Percentiles rank a stretch among this genome's conserved stretches.
phyloP scores from a whole-genome alignment of 495 filamentous ascomycete genomes.

The Trypethelium eluteriae region DNA sequence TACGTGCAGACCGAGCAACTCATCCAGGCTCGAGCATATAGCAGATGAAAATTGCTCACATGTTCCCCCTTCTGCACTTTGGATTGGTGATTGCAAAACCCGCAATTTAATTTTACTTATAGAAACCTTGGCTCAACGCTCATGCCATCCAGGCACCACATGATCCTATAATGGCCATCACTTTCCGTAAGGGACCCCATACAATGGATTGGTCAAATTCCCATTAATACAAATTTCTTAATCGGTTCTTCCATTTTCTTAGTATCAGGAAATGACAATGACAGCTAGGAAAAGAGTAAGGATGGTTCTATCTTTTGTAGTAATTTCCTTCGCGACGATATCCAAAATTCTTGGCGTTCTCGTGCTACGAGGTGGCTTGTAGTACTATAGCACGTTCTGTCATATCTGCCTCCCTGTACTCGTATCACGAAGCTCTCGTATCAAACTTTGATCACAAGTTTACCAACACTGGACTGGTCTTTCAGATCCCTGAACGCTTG shows the following conservation, averaged over 20 bases:
- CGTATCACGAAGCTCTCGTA: slow-evolving; percentile 4
- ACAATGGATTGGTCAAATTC: slow-evolving; percentile 12
- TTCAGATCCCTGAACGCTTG: slow-evolving; percentile 45
- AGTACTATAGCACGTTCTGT: not conserved
- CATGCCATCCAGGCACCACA: slow-evolving; percentile 3
- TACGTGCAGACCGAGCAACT: slow-evolving; percentile 62
- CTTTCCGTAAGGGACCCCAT: slow-evolving; percentile 10
- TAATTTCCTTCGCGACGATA: not conserved
- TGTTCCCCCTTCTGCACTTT: not conserved
- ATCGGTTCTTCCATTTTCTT: slow-evolving; percentile 6
- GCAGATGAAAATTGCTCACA: slow-evolving; percentile 7
- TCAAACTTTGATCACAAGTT: slow-evolving; percentile 13
- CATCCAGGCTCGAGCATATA: slow-evolving; percentile 55
- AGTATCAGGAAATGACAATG: not conserved
- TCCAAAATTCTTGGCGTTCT: not conserved
- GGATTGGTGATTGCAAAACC: not conserved
- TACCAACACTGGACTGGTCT: slow-evolving; percentile 27
- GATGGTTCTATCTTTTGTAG: not conserved
- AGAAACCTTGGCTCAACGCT: not conserved
- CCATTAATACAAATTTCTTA: slow-evolving; percentile 7
- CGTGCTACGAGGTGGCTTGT: not conserved
- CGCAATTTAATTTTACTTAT: slow-evolving; percentile 1
- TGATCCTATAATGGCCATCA: slow-evolving; percentile 4
- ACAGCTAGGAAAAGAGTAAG: not conserved
- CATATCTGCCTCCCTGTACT: not conserved